Conservation (phyloP, 345 rosid genomes). For the Diplotaxis tenuifolia region DNA sequence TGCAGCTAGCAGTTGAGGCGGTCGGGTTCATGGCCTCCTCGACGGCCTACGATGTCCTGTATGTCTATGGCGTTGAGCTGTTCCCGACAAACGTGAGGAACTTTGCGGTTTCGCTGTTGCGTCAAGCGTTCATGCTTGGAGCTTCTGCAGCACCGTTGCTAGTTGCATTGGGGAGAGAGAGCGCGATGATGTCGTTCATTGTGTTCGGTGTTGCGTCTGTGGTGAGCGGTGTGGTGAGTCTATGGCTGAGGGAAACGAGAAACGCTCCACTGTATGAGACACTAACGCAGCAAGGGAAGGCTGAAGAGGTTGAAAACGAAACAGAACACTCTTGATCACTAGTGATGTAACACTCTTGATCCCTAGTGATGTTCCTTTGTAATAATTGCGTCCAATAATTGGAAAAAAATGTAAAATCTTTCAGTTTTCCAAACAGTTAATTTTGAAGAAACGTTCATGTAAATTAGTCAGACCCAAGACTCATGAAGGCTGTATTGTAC, state of each 20-base stretch:
- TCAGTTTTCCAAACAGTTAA: constrained; percentile 12
- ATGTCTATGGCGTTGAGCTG: constrained; percentile 64
- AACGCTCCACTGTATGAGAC: constrained; percentile 71
- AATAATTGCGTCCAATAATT: constrained; percentile 1
- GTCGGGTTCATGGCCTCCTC: constrained; percentile 71
- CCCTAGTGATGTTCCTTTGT: neutral
- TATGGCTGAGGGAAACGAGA: constrained; percentile 62
- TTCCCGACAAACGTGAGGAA: constrained; percentile 76
- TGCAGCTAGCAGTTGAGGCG: constrained; percentile 49
- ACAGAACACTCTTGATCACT: constrained; percentile 3
- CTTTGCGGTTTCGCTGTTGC: constrained; percentile 56
- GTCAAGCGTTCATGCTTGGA: constrained; percentile 66
- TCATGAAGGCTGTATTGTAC: neutral
- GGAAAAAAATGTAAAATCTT: constrained; percentile 13
- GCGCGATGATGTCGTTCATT: constrained; percentile 53
- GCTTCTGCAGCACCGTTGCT: constrained; percentile 66
- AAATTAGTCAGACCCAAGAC: neutral
- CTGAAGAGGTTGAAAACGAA: constrained; percentile 35
- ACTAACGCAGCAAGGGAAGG: constrained; percentile 50
- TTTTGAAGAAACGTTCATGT: neutral
- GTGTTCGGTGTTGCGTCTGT: constrained; percentile 50
- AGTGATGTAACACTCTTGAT: neutral
- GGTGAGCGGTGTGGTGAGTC: constrained; percentile 52
- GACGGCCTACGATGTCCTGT: constrained; percentile 52
- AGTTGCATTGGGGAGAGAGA: constrained; percentile 58